A percentile compares a stretch with the other conserved stretches of the same genome.
phyloP scores from a whole-genome alignment of 139 green algal species.

The Spirogloea muscicola region DNA sequence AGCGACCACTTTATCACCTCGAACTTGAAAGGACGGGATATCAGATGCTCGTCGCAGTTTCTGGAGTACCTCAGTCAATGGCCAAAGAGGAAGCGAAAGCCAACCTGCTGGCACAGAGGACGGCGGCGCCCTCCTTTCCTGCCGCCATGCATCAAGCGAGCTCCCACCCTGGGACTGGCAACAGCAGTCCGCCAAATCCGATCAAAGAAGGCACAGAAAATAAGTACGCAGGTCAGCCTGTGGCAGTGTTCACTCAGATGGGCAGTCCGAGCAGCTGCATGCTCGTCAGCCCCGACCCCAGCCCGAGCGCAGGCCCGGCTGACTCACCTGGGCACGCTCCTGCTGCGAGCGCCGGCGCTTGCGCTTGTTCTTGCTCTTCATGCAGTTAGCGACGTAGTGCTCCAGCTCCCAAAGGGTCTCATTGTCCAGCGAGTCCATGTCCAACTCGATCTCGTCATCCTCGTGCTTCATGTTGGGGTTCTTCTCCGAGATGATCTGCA shows the following conservation, averaged over 20 bases:
- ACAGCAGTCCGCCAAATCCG: not conserved
- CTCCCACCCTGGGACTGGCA: too few relatives aligned
- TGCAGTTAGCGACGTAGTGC: constrained; percentile 51
- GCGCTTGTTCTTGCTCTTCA: constrained; percentile 50
- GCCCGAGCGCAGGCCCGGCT: too few relatives aligned
- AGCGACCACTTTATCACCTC: not conserved
- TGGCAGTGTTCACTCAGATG: not conserved
- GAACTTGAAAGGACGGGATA: not conserved
- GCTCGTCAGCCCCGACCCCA: too few relatives aligned
- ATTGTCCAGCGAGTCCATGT: constrained; percentile 62
- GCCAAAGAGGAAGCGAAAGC: too few relatives aligned
- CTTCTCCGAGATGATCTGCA: constrained; percentile 59
- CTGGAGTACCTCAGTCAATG: too few relatives aligned
- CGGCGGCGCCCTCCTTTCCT: too few relatives aligned
- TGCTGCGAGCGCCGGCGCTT: not conserved
- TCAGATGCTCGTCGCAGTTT: not conserved
- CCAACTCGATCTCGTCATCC: constrained; percentile 65
- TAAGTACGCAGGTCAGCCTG: not conserved
- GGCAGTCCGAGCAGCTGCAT: too few relatives aligned
- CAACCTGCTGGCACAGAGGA: too few relatives aligned
- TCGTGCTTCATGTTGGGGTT: constrained; percentile 32
- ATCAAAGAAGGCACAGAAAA: not conserved
- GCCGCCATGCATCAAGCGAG: too few relatives aligned
- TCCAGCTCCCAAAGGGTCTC: constrained; percentile 63
- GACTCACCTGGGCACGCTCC: not conserved